A percentile compares a stretch with the other conserved stretches of the same genome.
Evolutionary conservation across 2,329 filamentous ascomycete genomes (phyloP).

Genomic region (Fusarium hostae): DNA sequence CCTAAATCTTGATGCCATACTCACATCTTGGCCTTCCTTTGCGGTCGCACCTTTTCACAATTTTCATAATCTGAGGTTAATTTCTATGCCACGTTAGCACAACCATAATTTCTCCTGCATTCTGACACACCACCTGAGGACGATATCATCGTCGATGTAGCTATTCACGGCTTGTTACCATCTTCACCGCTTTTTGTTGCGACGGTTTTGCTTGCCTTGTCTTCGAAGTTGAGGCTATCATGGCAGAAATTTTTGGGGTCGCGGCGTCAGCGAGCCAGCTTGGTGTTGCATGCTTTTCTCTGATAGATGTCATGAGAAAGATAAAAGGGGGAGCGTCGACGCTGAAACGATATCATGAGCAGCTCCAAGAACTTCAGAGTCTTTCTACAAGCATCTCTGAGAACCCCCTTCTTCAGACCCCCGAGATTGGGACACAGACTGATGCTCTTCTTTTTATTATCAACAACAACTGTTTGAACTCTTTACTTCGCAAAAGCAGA

Average conservation of each 20-base stretch:
- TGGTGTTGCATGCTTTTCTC: conserved; percentile 12
- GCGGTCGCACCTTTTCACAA: conserved; percentile 1
- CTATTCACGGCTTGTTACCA: background rate
- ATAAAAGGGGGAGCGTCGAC: conserved; percentile 38
- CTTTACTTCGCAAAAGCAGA: background rate
- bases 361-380: conserved; percentile 35
- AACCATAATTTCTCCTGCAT: conserved; percentile 21
- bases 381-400: conserved; percentile 31
- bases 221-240: conserved; percentile 1
- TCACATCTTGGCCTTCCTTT: background rate
- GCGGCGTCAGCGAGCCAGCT: conserved; percentile 37
- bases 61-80: background rate
- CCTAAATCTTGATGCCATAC: background rate
- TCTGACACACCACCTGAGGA: conserved; percentile 2
- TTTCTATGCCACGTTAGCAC: conserved; percentile 30
- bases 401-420: conserved; percentile 40
- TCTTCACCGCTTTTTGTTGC: conserved; percentile 19
- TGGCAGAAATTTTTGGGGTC: conserved; percentile 41
- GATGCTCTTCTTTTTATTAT: conserved; percentile 27
- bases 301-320: conserved; percentile 34
- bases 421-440: conserved; percentile 28
- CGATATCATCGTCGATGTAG: background rate
- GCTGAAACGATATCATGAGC: conserved; percentile 30
- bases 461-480: conserved; percentile 8
- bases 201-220: conserved; percentile 1